Conservation (phyloP, 768 basidiomycete species). For the Tulasnella sp. region DNA sequence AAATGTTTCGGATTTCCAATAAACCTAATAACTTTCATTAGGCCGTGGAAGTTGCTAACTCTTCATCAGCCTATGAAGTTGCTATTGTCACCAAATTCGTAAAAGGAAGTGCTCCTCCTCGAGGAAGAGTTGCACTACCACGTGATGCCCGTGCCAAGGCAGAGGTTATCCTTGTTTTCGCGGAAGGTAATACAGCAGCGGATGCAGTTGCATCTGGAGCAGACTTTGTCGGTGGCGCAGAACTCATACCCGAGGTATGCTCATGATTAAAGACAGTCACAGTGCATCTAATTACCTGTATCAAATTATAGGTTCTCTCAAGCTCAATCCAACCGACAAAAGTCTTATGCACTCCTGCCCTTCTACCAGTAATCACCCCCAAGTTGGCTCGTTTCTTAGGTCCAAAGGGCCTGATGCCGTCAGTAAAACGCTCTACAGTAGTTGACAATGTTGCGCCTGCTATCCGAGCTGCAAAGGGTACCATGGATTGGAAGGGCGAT, state of each 20-base stretch:
- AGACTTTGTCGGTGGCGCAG: slow-evolving; percentile 77
- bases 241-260: slow-evolving; percentile 67
- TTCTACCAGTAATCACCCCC: slow-evolving; percentile 66
- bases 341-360: slow-evolving; percentile 67
- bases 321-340: slow-evolving; percentile 68
- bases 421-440: slow-evolving; percentile 85
- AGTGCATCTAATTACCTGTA: not conserved
- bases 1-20: not conserved
- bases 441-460: slow-evolving; percentile 78
- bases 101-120: slow-evolving; percentile 70
- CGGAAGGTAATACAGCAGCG: slow-evolving; percentile 68
- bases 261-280: not conserved
- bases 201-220: slow-evolving; percentile 82
- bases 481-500: slow-evolving; percentile 89
- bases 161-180: slow-evolving; percentile 81
- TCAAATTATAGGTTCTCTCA: slow-evolving; percentile 44
- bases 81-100: slow-evolving; percentile 66
- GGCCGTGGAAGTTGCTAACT: slow-evolving; percentile 74
- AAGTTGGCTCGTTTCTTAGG: slow-evolving; percentile 67
- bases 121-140: slow-evolving; percentile 79
- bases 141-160: slow-evolving; percentile 52
- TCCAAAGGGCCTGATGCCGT: slow-evolving; percentile 91
- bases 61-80: slow-evolving; percentile 65
- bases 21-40: slow-evolving; percentile 24
- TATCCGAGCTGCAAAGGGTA: slow-evolving; percentile 63